These are phyloP conservation scores for Pyrus hybrid DNA, from an alignment of 331 rosid species.

Conservation along the genomic window DNA sequence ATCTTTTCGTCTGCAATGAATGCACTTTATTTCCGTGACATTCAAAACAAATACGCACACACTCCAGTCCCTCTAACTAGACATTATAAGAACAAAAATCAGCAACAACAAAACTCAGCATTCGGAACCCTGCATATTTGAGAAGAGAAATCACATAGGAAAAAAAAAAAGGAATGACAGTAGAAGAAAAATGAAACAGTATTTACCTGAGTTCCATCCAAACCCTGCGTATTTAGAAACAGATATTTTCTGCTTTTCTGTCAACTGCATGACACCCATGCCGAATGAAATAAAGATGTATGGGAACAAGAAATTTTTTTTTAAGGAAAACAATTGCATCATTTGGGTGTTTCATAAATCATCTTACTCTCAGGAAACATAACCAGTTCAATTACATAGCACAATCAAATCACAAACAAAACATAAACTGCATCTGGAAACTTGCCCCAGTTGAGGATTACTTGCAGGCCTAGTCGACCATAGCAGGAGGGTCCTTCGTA, in stretches of 20 bases:
- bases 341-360: background rate
- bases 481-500: background rate
- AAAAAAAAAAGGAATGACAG: background rate
- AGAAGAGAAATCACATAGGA: background rate
- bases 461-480: background rate
- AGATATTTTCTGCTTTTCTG: slow-evolving; percentile 14
- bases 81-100: too few species aligned
- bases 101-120: slow-evolving; percentile 75
- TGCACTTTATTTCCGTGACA: too few species aligned
- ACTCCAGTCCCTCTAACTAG: too few species aligned
- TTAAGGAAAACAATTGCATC: too few species aligned
- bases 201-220: slow-evolving; percentile 26
- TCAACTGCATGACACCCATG: background rate
- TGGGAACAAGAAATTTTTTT: too few species aligned
- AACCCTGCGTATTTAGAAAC: slow-evolving; percentile 6
- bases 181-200: background rate
- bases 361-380: background rate
- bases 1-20: too few species aligned
- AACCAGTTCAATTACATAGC: background rate
- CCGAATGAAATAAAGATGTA: too few species aligned
- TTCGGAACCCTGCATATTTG: slow-evolving; percentile 66
- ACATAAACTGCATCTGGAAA: background rate
- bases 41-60: too few species aligned
- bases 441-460: background rate
- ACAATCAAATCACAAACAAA: background rate